A percentile compares a stretch with the other conserved stretches of the same genome.
phyloP scores from a whole-genome alignment of 2,329 filamentous ascomycete species.

The Phyllachora maydis region DNA sequence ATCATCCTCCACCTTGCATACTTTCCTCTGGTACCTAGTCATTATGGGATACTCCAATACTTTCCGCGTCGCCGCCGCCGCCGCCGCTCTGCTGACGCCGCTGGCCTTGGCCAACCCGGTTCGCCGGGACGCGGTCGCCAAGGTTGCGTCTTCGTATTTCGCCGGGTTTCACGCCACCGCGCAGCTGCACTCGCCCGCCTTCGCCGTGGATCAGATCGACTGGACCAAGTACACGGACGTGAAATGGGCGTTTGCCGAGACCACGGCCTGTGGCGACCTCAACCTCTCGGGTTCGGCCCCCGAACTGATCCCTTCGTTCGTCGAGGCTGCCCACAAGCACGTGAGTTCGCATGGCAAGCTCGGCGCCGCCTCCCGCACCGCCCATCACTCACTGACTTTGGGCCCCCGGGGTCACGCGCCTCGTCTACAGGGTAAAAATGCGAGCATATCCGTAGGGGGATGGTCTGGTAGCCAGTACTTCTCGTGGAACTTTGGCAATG shows the following conservation, averaged over 20 bases:
- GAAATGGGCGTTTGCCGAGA: conserved; percentile 5
- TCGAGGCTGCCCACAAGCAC: conserved; percentile 2
- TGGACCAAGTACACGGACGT: conserved; percentile 5
- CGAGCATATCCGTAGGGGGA: conserved; percentile 3
- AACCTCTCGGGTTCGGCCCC: conserved; percentile 2
- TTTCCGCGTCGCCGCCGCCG: no score
- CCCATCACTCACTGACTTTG: no score
- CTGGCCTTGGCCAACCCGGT: no score
- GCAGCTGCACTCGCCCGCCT: no score
- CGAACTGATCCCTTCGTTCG: conserved; percentile 3
- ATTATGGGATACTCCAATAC: no score
- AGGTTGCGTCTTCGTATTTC: conserved; percentile 3
- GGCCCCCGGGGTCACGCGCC: no score
- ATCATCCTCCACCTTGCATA: no score
- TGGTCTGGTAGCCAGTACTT: conserved; percentile 4
- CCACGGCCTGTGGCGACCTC: conserved; percentile 1
- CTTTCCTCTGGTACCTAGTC: no score
- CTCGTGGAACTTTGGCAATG: conserved; percentile 1
- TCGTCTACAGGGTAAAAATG: conserved; percentile 2
- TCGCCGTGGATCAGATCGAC: conserved; percentile 3
- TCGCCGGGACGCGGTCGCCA: no score
- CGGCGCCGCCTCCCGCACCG: neutral
- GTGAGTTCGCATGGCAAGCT: neutral
- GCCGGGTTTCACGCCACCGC: conserved; percentile 4
- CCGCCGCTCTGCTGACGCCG: no score